Evolutionary conservation across 352 stramenopile genomes (phyloP).

Genomic region (Phytophthora sp.): DNA sequence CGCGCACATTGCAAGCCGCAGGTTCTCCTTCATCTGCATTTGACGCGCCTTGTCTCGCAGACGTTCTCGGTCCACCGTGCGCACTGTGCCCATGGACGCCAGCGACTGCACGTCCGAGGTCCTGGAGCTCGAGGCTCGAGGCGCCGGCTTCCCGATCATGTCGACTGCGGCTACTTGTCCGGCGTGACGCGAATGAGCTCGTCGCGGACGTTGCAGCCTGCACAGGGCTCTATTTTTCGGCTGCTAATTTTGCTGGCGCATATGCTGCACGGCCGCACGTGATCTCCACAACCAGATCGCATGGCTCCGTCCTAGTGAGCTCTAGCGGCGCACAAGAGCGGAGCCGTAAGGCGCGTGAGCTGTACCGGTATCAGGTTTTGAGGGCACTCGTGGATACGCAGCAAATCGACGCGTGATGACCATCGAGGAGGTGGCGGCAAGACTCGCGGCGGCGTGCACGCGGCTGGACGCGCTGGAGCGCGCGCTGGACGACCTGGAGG

Average conservation of each 20-base stretch:
- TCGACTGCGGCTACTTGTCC: conserved; percentile 3
- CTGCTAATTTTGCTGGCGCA: no score
- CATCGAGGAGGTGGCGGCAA: conserved; percentile 41
- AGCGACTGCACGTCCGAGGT: conserved; percentile 48
- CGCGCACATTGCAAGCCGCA: conserved; percentile 70
- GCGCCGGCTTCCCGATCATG: conserved; percentile 48
- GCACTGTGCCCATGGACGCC: conserved; percentile 38
- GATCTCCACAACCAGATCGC: no score
- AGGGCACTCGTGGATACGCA: no score
- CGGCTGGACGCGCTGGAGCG: conserved; percentile 55
- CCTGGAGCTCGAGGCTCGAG: conserved; percentile 30
- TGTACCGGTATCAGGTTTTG: no score
- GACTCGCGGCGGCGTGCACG: conserved; percentile 34
- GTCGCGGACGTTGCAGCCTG: background rate
- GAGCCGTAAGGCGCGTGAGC: no score
- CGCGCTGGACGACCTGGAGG: conserved; percentile 54
- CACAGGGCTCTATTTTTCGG: conserved; percentile 28
- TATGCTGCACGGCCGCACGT: no score
- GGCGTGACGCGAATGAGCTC: conserved; percentile 2
- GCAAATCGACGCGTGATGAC: conserved; percentile 23
- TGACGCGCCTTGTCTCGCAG: conserved; percentile 70
- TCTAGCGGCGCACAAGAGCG: no score
- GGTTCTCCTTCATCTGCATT: conserved; percentile 78
- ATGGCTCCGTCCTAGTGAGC: no score
- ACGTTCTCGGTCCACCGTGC: conserved; percentile 69